A percentile compares a stretch with the other conserved stretches of the same genome.
Conservation (phyloP, 2,329 filamentous ascomycete genomes). For the Didymella pomorum region DNA sequence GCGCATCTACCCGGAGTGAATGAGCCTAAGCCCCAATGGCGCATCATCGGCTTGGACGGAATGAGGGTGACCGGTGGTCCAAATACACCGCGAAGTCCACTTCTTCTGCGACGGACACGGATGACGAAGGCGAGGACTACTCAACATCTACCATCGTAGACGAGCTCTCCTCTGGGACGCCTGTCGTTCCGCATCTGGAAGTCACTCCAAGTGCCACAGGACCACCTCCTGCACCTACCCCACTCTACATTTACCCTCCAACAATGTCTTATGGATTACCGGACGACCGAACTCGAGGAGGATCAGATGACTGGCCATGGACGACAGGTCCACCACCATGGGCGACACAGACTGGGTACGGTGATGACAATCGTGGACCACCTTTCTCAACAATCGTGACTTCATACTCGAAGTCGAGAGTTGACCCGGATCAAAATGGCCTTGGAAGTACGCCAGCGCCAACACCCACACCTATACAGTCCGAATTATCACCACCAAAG, state of each 20-base stretch:
- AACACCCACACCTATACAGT: conserved; percentile 4
- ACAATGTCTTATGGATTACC: background rate
- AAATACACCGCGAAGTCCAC: conserved; percentile 3
- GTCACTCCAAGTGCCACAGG: background rate
- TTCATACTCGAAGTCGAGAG: background rate
- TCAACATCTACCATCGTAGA: conserved; percentile 2
- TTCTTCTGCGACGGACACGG: conserved; percentile 9
- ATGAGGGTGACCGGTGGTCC: conserved; percentile 4
- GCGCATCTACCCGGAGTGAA: conserved; percentile 21
- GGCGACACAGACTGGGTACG: background rate
- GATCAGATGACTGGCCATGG: no score
- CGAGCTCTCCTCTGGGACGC: conserved; percentile 2
- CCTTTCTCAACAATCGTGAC: background rate
- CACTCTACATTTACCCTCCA: background rate
- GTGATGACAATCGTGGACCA: no score
- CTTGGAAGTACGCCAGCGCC: background rate
- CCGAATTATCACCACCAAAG: background rate
- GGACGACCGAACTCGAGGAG: no score
- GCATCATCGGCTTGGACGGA: conserved; percentile 17
- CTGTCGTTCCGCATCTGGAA: conserved; percentile 3
- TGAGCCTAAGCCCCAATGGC: conserved; percentile 29
- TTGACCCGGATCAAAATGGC: background rate
- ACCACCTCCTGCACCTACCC: background rate
- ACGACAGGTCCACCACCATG: background rate
- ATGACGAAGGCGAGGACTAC: conserved; percentile 13